These are phyloP conservation scores for Talaromyces sp. DNA, from an alignment of 2,329 filamentous ascomycete species.

Conservation along the genomic window DNA sequence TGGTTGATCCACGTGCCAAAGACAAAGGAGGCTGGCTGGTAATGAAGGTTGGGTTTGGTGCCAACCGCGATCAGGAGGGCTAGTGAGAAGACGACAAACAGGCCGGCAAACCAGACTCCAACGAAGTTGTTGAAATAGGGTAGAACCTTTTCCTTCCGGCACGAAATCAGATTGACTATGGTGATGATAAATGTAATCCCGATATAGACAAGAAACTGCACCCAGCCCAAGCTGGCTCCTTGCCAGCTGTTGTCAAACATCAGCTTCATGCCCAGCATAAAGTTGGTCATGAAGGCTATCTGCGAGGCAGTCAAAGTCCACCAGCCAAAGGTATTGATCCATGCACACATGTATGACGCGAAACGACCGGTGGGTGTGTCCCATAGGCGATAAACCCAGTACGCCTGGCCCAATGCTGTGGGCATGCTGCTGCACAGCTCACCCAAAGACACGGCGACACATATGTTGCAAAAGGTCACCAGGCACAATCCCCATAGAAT, in stretches of 20 bases:
- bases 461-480: slow-evolving; percentile 50
- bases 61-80: slow-evolving; percentile 51
- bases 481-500: slow-evolving; percentile 54
- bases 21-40: slow-evolving; percentile 48
- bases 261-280: slow-evolving; percentile 53
- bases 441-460: slow-evolving; percentile 51
- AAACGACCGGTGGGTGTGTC: slow-evolving; percentile 41
- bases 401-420: slow-evolving; percentile 56
- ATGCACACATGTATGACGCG: slow-evolving; percentile 53
- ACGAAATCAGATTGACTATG: slow-evolving; percentile 48
- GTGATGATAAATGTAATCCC: slow-evolving; percentile 47
- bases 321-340: slow-evolving; percentile 59
- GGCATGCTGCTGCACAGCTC: slow-evolving; percentile 57
- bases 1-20: slow-evolving; percentile 50
- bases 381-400: slow-evolving; percentile 49
- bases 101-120: slow-evolving; percentile 47
- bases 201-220: slow-evolving; percentile 53
- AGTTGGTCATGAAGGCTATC: slow-evolving; percentile 55
- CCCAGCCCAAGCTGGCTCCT: slow-evolving; percentile 44
- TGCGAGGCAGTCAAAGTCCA: slow-evolving; percentile 53
- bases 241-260: slow-evolving; percentile 48
- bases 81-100: slow-evolving; percentile 50
- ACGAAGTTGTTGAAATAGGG: slow-evolving; percentile 55
- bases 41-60: slow-evolving; percentile 38
- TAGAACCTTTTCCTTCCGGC: slow-evolving; percentile 44